Conservation (phyloP, 2,329 filamentous ascomycete species). For the Diplocarpon rosae region DNA sequence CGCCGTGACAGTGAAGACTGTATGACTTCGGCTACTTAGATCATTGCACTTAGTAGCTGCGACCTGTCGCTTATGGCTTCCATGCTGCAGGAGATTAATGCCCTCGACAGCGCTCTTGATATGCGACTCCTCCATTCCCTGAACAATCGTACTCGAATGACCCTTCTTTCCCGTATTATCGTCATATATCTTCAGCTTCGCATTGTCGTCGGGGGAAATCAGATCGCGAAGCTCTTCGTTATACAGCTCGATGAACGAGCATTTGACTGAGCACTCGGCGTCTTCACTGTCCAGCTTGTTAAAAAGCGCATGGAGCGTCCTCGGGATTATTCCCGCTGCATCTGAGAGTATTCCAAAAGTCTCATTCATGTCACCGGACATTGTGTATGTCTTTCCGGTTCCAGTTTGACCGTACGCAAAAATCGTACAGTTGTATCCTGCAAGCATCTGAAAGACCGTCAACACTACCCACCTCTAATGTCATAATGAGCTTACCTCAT, state of each 20-base stretch:
- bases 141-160: constrained; percentile 76
- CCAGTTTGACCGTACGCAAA: constrained; percentile 98
- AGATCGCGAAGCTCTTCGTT: constrained; percentile 94
- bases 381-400: constrained; percentile 97
- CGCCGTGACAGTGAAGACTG: constrained; percentile 91
- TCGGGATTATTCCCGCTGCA: constrained; percentile 87
- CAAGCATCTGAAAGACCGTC: constrained; percentile 57
- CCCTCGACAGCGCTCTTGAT: constrained; percentile 78
- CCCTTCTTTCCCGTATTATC: constrained; percentile 77
- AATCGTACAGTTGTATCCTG: constrained; percentile 95
- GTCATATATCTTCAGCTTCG: constrained; percentile 92
- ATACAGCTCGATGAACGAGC: constrained; percentile 97
- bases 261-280: constrained; percentile 82
- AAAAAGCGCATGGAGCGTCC: constrained; percentile 80
- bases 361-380: constrained; percentile 95
- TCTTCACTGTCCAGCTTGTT: constrained; percentile 69
- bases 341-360: constrained; percentile 78
- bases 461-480: not conserved
- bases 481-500: constrained; percentile 55
- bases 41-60: constrained; percentile 99
- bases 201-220: constrained; percentile 66
- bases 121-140: constrained; percentile 95
- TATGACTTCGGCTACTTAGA: constrained; percentile 91
- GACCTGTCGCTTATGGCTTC: constrained; percentile 92
- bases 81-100: constrained; percentile 77